Evolutionary conservation across 2,329 filamentous ascomycete species (phyloP).

Genomic region (Cadophora gregata): DNA sequence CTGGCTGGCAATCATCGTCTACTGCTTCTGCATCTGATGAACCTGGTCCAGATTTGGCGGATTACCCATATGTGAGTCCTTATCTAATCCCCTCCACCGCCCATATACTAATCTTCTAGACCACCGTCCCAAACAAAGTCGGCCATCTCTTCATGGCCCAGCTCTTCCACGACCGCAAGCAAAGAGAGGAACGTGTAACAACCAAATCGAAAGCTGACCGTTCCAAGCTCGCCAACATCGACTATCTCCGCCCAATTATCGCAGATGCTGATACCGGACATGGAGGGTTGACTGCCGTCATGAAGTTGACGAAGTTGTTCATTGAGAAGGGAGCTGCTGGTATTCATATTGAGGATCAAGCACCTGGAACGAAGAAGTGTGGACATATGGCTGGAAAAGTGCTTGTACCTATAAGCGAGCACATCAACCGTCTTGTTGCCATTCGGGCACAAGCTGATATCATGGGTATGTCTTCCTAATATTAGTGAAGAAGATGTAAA

Average conservation of each 20-base stretch:
- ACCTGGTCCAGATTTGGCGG: conserved; percentile 95
- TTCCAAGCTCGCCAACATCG: conserved; percentile 75
- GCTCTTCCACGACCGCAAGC: conserved; percentile 99
- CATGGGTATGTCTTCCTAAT: conserved; percentile 69
- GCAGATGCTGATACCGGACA: conserved; percentile 98
- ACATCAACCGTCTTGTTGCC: conserved; percentile 96
- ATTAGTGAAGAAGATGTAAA: not conserved
- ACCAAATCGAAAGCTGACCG: conserved; percentile 73
- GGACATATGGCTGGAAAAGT: conserved; percentile 99
- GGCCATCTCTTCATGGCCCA: conserved; percentile 97
- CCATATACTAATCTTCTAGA: conserved; percentile 56
- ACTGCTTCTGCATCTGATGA: conserved; percentile 95
- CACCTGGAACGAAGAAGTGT: conserved; percentile 98
- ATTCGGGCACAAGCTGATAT: conserved; percentile 98
- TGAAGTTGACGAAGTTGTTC: conserved; percentile 99
- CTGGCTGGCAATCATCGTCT: conserved; percentile 97
- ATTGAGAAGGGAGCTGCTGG: conserved; percentile 95
- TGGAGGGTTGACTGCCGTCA: conserved; percentile 95
- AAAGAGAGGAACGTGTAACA: conserved; percentile 90
- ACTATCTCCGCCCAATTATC: conserved; percentile 95
- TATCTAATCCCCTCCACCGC: not conserved
- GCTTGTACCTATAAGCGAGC: conserved; percentile 93
- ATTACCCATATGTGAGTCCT: conserved; percentile 83
- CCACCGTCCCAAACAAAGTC: conserved; percentile 98
- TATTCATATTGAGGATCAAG: conserved; percentile 98